Base-by-base conservation (phyloP, 768 basidiomycete genomes). In the Xerocomellus intermedius region DNA sequence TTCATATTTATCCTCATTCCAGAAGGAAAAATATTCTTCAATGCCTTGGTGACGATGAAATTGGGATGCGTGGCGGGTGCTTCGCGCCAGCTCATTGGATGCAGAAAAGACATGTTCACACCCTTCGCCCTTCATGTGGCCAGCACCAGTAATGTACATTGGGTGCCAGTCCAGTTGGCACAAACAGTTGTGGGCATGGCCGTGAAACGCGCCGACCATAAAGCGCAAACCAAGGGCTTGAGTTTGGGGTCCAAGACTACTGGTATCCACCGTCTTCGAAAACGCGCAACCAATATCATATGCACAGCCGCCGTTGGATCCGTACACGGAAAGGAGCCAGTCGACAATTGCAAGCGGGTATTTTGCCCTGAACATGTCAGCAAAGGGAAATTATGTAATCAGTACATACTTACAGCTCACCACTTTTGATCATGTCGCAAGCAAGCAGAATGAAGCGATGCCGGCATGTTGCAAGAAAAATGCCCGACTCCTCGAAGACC, bases 361-460 rank as follows among this genome's bases (percentile, higher is more conserved):
- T 35, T 63, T 63, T 0, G 28, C 37, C 13, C 61, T 44, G n/a
- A 12, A 32, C 47, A 13, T 1, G 14, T 52, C 5, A 32, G 21
- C 21, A 4, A 33, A 12, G 14, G 3, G 5, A 22, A 22, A 38
- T 32, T 47, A 28, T 28, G 26, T 5, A 5, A 28, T 30, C 2
- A 19, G 17, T 21, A 24, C 9, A 16, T 0, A 41, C 16, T 5
- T 6, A 64, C 61, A 64, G 8, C 7, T 64, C 50, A 0, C 58
- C 53, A 19, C 63, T 64, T 19, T 55, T 43, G 8, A 64, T 28
- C 61, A 64, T 64, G 12, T 64, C 45, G 8, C 58, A 64, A 0
- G 3, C 38, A 0, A 60, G 3, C 0, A 64, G 16, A 1, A 62
- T 36, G 22, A 62, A 52, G 3, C 26, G 13, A 41, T 60, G 61